Base-by-base conservation (phyloP, 2,329 filamentous ascomycete species). In the Fusarium sp. region DNA sequence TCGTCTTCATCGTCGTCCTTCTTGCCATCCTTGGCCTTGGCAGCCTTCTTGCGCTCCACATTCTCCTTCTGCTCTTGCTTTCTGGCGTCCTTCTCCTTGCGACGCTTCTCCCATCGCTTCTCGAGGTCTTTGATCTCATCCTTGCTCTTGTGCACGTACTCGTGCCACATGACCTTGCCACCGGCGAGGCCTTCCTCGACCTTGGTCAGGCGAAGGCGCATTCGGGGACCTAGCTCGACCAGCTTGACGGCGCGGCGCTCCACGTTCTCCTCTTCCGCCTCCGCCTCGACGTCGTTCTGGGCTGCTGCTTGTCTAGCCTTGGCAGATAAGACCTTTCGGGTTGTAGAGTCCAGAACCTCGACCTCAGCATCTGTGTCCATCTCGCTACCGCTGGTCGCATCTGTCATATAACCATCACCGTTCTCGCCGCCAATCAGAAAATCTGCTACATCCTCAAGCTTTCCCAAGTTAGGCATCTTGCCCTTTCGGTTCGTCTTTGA, bases 161-260 rank as follows among this genome's bases (percentile, higher is more conserved):
- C 94, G 78, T 99, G 96, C 96, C 96, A 99, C 92, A 99, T 92
- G 57, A 97, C 87, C 77, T 93, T 96, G 49, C 96, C 96, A 25
- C 87, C 86, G 74, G 94, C 97, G 8, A 98, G 80, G 2, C 95
- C 96, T 73, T 99, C 96, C 76, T 99, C 96, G 6, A 99, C 94
- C 82, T 99, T 99, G 56, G 93, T 94, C 80, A 99, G 83, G 32
- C 95, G 89, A 40, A 99, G 82, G 63, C 88, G 91, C 91, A 99
- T 90, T 54, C 96, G 88, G 2, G 96, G 96, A 1, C 96, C 96
- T 1, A 99, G 82, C 80, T 99, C 96, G 5, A 97, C 90, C 8
- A 99, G 84, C 77, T 97, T 97, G 22, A 99, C 92, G 0, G 92
- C 94, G 44, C 93, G 88, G 72, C 93, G 92, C 80, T 97, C 92